Percentiles rank a stretch among this genome's conserved stretches.
Evolutionary conservation across 345 rosid genomes (phyloP).

Genomic region (Microcos paniculata): DNA sequence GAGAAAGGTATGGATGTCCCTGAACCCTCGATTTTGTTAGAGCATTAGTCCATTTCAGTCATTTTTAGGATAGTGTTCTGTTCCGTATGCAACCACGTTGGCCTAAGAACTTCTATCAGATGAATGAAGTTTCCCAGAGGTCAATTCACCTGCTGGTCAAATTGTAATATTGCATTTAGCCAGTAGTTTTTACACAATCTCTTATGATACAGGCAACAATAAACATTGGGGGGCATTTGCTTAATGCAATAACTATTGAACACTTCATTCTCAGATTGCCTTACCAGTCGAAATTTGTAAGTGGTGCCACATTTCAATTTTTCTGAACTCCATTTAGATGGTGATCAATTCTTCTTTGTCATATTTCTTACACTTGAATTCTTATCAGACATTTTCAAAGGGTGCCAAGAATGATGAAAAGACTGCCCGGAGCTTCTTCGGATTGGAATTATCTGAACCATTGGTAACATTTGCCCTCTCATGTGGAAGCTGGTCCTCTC

Average conservation of each 20-base stretch:
- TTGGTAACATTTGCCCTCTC: constrained; percentile 82
- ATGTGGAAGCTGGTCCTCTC: constrained; percentile 97
- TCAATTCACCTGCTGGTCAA: neutral
- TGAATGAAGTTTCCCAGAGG: neutral
- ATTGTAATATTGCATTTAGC: neutral
- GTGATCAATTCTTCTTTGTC: neutral
- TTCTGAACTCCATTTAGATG: constrained; percentile 4
- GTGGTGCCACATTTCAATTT: constrained; percentile 20
- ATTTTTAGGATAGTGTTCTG: neutral
- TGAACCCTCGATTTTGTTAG: neutral
- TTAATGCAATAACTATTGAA: constrained; percentile 70
- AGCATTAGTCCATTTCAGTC: neutral
- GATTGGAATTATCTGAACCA: constrained; percentile 80
- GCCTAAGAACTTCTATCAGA: neutral
- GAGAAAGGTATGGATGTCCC: constrained; percentile 51
- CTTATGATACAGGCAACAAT: constrained; percentile 56
- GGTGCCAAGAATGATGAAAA: constrained; percentile 55
- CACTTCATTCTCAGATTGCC: constrained; percentile 86
- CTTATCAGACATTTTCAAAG: constrained; percentile 39
- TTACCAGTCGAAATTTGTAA: constrained; percentile 67
- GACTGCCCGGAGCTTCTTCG: constrained; percentile 59
- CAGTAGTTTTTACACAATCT: neutral
- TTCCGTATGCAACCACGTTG: constrained; percentile 1
- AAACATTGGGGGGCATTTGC: constrained; percentile 68
- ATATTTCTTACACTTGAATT: constrained; percentile 17